phyloP scores from a whole-genome alignment of 192 early-diverging fungal genomes.

The Phycomyces blakesleeanus region DNA sequence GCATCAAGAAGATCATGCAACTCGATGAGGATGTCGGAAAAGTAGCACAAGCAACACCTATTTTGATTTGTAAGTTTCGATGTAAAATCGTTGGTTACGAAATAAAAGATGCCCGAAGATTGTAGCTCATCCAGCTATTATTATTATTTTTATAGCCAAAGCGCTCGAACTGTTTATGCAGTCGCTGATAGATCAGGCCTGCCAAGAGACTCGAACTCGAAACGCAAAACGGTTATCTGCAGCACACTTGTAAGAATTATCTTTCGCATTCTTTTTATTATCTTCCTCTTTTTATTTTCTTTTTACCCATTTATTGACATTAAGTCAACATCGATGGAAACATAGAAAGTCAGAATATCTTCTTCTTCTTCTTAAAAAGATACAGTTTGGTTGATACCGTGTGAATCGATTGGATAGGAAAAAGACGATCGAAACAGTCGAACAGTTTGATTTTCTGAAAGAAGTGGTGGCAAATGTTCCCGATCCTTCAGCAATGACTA shows the following conservation, averaged over 20 bases:
- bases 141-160: slow-evolving; percentile 59
- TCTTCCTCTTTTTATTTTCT: neutral
- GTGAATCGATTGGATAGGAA: slow-evolving; percentile 52
- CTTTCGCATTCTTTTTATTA: too few relatives aligned
- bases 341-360: too few relatives aligned
- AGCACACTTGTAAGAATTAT: slow-evolving; percentile 76
- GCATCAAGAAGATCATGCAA: slow-evolving; percentile 99
- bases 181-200: slow-evolving; percentile 83
- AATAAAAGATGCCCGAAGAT: neutral
- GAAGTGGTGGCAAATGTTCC: slow-evolving; percentile 81
- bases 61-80: slow-evolving; percentile 84
- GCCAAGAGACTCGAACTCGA: slow-evolving; percentile 72
- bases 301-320: too few relatives aligned
- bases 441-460: slow-evolving; percentile 92
- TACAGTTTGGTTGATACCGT: too few relatives aligned
- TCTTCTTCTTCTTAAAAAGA: too few relatives aligned
- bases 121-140: neutral
- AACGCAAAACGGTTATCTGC: slow-evolving; percentile 81
- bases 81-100: neutral
- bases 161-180: slow-evolving; percentile 95
- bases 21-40: slow-evolving; percentile 99
- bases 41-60: slow-evolving; percentile 94
- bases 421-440: slow-evolving; percentile 73
- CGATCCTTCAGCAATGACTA: slow-evolving; percentile 50
- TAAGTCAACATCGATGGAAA: too few relatives aligned